These are phyloP conservation scores for Neoboletus subvelutipes DNA, from an alignment of 768 basidiomycete species.

Conservation along the genomic window DNA sequence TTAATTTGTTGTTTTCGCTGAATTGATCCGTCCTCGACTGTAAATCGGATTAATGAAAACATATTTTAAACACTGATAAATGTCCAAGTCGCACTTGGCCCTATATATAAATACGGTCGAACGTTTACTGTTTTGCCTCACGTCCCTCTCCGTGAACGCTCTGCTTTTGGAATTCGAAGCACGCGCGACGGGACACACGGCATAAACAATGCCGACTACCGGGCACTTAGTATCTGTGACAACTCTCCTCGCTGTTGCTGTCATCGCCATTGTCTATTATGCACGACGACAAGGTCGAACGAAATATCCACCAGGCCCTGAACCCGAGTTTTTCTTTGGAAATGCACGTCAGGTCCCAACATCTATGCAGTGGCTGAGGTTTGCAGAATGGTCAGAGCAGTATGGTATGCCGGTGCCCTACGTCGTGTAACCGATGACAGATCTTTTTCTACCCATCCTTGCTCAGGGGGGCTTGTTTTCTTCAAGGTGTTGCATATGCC, in stretches of 20 bases:
- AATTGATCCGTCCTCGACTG: background rate
- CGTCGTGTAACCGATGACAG: background rate
- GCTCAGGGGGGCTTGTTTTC: background rate
- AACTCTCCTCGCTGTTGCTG: background rate
- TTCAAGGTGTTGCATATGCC: constrained; percentile 6
- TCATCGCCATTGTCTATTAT: background rate
- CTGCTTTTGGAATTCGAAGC: background rate
- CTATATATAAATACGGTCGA: background rate
- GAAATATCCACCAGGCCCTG: constrained; percentile 6
- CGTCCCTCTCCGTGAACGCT: background rate
- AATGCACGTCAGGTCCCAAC: constrained; percentile 3
- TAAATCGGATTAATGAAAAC: background rate
- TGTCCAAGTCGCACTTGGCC: background rate
- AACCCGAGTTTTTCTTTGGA: constrained; percentile 2
- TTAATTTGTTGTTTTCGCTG: background rate
- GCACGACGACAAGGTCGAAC: background rate
- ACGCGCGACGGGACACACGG: background rate
- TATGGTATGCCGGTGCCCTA: background rate
- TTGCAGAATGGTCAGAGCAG: constrained; percentile 2
- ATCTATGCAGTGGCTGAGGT: constrained; percentile 6
- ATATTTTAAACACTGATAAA: background rate
- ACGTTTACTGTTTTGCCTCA: no score
- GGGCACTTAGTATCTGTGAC: background rate
- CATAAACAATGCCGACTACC: background rate
- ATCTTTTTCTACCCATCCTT: background rate